Evolutionary conservation across 768 basidiomycete genomes (phyloP).

Genomic region (Leccinum subgranulosum): DNA sequence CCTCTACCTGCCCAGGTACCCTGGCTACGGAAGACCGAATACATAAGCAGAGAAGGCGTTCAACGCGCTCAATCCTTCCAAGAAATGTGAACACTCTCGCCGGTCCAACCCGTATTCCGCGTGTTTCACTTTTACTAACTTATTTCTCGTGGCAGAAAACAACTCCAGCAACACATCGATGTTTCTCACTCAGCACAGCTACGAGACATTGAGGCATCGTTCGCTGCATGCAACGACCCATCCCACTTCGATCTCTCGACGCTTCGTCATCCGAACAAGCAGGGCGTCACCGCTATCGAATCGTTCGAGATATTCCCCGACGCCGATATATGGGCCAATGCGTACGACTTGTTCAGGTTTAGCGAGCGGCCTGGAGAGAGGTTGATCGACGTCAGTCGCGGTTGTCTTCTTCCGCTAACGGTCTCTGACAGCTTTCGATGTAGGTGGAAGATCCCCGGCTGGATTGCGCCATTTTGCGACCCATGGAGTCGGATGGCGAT

Average conservation of each 20-base stretch:
- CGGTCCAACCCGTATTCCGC: not conserved
- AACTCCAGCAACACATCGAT: conserved; percentile 52
- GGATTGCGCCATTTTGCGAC: conserved; percentile 82
- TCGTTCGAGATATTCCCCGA: conserved; percentile 84
- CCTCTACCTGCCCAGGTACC: conserved; percentile 64
- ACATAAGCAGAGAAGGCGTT: conserved; percentile 65
- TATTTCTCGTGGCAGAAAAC: conserved; percentile 40
- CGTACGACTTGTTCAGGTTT: conserved; percentile 84
- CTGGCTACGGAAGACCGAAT: conserved; percentile 93
- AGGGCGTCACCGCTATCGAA: conserved; percentile 69
- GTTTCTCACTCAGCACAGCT: conserved; percentile 74
- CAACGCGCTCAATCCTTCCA: conserved; percentile 39
- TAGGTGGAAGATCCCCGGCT: conserved; percentile 76
- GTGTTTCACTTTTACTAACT: not conserved
- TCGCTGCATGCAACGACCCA: conserved; percentile 50
- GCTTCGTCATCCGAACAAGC: conserved; percentile 78
- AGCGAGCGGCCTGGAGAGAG: conserved; percentile 84
- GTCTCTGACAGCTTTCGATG: not conserved
- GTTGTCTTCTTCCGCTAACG: not conserved
- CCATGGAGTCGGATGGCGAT: conserved; percentile 86
- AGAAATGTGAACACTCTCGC: conserved; percentile 50
- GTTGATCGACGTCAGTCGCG: conserved; percentile 53
- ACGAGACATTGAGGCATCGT: conserved; percentile 75
- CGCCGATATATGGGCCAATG: conserved; percentile 83
- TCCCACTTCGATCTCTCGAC: conserved; percentile 55